Conservation (phyloP, 176 grass and related monocot species). For the Coix lacrymajobi region DNA sequence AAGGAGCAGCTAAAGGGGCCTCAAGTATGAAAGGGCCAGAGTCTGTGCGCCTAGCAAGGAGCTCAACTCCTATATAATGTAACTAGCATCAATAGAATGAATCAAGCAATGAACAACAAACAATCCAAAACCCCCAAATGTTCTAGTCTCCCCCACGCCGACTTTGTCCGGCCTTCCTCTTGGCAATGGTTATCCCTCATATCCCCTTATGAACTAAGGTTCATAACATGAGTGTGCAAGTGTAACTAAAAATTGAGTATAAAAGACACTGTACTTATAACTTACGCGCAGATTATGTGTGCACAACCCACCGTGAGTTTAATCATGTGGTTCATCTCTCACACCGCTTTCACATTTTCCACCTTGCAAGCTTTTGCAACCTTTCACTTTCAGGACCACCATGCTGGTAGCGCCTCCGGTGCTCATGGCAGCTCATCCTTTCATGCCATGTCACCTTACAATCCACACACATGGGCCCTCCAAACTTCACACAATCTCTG, state of each 20-base stretch:
- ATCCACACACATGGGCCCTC: background rate
- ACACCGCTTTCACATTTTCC: slow-evolving; percentile 58
- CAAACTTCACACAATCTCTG: slow-evolving; percentile 44
- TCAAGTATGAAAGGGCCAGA: no score
- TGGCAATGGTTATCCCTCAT: no score
- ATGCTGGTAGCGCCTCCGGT: slow-evolving; percentile 40
- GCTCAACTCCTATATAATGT: no score
- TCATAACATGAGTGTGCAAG: no score
- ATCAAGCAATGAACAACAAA: no score
- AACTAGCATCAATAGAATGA: no score
- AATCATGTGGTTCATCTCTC: slow-evolving; percentile 82
- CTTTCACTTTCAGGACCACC: slow-evolving; percentile 39
- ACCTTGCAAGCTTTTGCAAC: slow-evolving; percentile 54
- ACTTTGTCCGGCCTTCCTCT: no score
- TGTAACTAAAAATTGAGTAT: background rate
- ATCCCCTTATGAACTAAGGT: no score
- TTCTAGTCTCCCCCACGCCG: no score
- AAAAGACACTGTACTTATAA: background rate
- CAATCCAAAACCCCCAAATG: no score
- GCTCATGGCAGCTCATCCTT: slow-evolving; percentile 42
- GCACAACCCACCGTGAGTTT: slow-evolving; percentile 60
- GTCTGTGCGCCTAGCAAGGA: no score
- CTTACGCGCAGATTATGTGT: slow-evolving; percentile 74
- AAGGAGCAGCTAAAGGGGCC: no score
- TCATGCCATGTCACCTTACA: slow-evolving; percentile 47